Evolutionary conservation across 2,329 filamentous ascomycete genomes (phyloP), one percentile per base, ranked within the genome.

Genomic region (Diaporthe humulicola): DNA sequence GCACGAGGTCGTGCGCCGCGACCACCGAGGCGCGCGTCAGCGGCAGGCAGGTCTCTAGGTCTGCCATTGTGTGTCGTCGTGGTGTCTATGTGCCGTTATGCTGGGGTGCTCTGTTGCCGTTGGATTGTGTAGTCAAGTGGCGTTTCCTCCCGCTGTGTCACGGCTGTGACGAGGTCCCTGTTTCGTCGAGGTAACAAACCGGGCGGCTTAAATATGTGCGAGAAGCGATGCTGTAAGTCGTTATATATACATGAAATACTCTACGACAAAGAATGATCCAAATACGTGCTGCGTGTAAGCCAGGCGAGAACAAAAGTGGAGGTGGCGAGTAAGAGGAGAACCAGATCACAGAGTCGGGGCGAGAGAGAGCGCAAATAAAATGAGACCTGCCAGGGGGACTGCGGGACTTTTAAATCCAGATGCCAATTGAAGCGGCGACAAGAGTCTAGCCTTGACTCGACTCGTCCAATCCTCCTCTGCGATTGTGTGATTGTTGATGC

Each of bases 21-120:
- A 91, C 80, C 50, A 98, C 92, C 19, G 94, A 95, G 70, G 87
- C 84, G 60, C 94, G 92, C 25, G 91, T 95, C 30, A 98, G 89
- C 4, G 93, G 93, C 8, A 87, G 90, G 69, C 88, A 87, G 30
- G 87, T 88, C 8, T 85, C 83, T 10, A 86, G 82, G 80, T 90
- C 88, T 58, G 90, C 88, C 90, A 91, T 91, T 78, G 70, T 28
- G 30, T 40, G 42, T 54, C 6, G 30, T 25, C 30, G 12, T 15
- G 28, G 12, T 45, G 14, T 1, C 38, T 42, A 19, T 19, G 15
- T 3, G 38, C 19, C 6, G 4, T 14, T n/a, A 1, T 61, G 22
- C 25, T 14, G 10, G 7, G 14, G 2, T 66, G 25, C 58, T 30
- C 25, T 9, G 40, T 48, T 33, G 60, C 40, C 22, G 40, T 33